Conservation (phyloP, 768 basidiomycete genomes). For the Galerina marginata region DNA sequence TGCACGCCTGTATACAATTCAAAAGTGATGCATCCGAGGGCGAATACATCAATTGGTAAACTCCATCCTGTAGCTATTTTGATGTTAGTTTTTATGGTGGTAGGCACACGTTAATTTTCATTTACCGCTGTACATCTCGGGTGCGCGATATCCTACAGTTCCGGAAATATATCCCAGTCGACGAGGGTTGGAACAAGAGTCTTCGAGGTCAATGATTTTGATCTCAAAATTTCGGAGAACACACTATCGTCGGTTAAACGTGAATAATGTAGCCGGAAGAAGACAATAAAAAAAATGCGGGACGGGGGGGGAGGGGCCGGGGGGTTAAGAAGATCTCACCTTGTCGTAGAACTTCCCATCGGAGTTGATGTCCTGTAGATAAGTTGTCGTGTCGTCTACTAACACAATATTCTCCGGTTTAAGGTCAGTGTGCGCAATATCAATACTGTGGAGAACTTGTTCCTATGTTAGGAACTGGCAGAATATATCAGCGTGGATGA, state of each 20-base stretch:
- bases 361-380: not conserved
- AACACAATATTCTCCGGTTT: slow-evolving; percentile 3
- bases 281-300: too few relatives aligned
- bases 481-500: not conserved
- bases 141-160: not conserved
- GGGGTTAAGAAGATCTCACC: too few relatives aligned
- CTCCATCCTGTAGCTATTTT: not conserved
- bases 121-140: not conserved
- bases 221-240: not conserved
- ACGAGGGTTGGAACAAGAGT: not conserved
- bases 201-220: slow-evolving; percentile 6
- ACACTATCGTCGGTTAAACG: not conserved
- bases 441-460: not conserved
- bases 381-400: not conserved
- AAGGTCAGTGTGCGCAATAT: not conserved
- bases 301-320: too few relatives aligned
- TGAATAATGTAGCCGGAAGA: too few relatives aligned
- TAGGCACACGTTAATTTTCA: too few relatives aligned
- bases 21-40: not conserved
- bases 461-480: too few relatives aligned
- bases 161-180: not conserved
- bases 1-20: not conserved
- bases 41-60: not conserved
- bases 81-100: too few relatives aligned
- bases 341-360: not conserved